phyloP scores from a whole-genome alignment of 768 basidiomycete species.

The Rhizopogon sp. region DNA sequence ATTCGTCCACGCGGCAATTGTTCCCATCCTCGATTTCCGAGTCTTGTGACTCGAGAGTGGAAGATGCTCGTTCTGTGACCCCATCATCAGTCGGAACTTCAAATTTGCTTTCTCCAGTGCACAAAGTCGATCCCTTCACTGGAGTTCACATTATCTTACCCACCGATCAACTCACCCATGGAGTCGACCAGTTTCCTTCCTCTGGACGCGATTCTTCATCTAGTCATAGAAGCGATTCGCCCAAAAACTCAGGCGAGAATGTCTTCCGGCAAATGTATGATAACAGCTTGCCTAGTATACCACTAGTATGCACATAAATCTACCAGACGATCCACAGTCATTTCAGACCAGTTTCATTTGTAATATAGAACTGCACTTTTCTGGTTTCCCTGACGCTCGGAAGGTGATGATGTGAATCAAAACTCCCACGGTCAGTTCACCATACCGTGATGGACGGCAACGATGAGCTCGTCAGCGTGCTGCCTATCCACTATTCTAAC shows the following conservation, averaged over 20 bases:
- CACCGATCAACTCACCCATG: not conserved
- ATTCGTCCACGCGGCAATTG: conserved; percentile 3
- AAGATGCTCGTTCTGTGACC: conserved; percentile 7
- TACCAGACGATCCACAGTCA: conserved; percentile 1
- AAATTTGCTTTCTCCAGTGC: conserved; percentile 7
- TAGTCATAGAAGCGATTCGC: not conserved
- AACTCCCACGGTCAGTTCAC: not conserved
- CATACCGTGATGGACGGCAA: conserved; percentile 22
- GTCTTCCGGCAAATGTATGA: conserved; percentile 5
- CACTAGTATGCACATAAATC: conserved; percentile 1
- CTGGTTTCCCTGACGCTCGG: not conserved
- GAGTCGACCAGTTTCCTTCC: not conserved
- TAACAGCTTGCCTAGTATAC: conserved; percentile 1
- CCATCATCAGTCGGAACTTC: conserved; percentile 13
- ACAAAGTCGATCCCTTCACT: conserved; percentile 6
- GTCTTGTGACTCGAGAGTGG: not conserved
- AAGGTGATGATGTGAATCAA: not conserved
- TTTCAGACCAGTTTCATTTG: conserved; percentile 3
- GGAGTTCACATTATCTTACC: not conserved
- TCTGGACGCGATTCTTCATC: not conserved
- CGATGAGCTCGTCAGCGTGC: conserved; percentile 60
- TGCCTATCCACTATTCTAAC: conserved; percentile 73
- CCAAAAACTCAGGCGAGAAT: not conserved
- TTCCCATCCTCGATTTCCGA: conserved; percentile 5
- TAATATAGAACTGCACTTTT: not conserved